Evolutionary conservation across 805 yeast species (phyloP), one percentile per base, ranked within the genome.

Genomic region (Suhomyces sp.): DNA sequence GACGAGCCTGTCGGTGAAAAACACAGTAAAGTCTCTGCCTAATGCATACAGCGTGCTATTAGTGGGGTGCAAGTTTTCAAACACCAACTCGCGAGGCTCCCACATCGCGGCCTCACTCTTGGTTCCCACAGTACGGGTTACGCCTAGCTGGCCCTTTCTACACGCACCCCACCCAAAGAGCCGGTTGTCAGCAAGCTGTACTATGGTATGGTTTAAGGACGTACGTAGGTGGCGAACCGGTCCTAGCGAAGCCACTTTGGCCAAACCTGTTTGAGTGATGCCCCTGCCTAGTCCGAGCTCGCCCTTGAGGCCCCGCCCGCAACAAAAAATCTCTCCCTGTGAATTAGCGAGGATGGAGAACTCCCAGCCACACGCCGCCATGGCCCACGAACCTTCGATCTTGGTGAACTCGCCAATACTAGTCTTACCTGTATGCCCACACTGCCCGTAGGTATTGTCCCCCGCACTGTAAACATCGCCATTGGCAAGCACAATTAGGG

Each of bases 341-440:
- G 40, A 50, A 43, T 75, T 71, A 0, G 85, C 76, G 3, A 87
- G 65, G 0, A 87, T 67, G 0, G 87, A 76, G 59, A 74, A 88
- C 54, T 85, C 93, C 96, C 96, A 93, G 0, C 97, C 96, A 41
- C 93, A 85, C 3, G 83, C 73, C 1, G 82, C 76, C 49, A 76
- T 72, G 22, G 57, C 63, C 82, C 87, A 76, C 3, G 46, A 12
- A 0, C 61, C 69, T 1, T 51, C 51, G 19, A 65, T 57, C 33
- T 39, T 29, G 6, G 54, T 54, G 56, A 64, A 73, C n/a, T 29
- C 44, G 6, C 20, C 35, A 3, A 63, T 43, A 3, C n/a, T 10
- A 10, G 12, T 45, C 15, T 8, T 22, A 6, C 22, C 50, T 1
- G 52, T 47, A 20, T 53, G 53, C 3, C 79, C 84, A 57, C 82